Conservation (phyloP, 148 eudicot species). For the Tetragonia tetragonoides region DNA sequence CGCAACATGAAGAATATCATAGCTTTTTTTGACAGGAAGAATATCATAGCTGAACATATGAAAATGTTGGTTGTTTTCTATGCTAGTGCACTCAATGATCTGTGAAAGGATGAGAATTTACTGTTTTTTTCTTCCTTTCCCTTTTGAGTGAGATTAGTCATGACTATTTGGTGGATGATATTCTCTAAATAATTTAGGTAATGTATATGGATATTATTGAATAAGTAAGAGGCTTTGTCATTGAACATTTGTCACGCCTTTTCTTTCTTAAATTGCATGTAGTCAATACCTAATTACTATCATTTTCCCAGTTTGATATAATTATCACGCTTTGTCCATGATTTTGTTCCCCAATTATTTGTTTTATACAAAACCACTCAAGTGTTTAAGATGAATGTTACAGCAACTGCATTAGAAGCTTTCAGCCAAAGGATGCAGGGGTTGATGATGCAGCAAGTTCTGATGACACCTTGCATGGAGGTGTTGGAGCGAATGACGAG, state of each 20-base stretch:
- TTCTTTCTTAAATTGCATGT: background rate
- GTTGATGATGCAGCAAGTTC: slow-evolving; percentile 32
- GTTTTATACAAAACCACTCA: background rate
- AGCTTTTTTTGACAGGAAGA: too few relatives aligned
- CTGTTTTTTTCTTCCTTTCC: background rate
- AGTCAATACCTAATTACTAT: background rate
- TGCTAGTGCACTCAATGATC: background rate
- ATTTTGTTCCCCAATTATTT: background rate
- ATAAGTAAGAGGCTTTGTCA: background rate
- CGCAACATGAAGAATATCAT: too few relatives aligned
- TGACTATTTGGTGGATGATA: background rate
- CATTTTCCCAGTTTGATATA: background rate
- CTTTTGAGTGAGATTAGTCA: background rate
- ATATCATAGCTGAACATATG: background rate
- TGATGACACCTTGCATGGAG: slow-evolving; percentile 31
- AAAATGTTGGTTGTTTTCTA: background rate
- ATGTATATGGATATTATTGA: background rate
- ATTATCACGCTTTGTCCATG: background rate
- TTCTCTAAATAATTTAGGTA: background rate
- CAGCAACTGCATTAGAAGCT: slow-evolving; percentile 55
- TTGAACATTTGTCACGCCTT: background rate
- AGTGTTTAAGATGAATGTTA: slow-evolving; percentile 2
- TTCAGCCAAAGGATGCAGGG: slow-evolving; percentile 43
- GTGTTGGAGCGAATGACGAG: slow-evolving; percentile 35
- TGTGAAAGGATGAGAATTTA: slow-evolving; percentile 10